A percentile compares a stretch with the other conserved stretches of the same genome.
These are phyloP conservation scores for Paragyromitra xinjiangensis DNA, from an alignment of 495 filamentous ascomycete genomes.

Conservation along the genomic window DNA sequence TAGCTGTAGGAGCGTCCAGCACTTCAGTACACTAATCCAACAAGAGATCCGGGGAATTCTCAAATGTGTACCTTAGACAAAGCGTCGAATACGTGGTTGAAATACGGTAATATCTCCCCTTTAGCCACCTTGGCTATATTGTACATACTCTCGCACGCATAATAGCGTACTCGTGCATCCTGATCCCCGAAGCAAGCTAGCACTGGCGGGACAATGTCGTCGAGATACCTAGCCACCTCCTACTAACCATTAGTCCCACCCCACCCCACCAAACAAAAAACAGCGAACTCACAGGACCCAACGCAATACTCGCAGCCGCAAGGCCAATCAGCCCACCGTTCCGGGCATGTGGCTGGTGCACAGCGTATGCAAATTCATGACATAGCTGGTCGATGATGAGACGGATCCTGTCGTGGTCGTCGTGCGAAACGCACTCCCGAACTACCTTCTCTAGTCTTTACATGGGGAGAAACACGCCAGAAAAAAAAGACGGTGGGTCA, in stretches of 20 bases:
- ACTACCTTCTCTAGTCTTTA: constrained; percentile 87
- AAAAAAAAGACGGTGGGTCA: constrained; percentile 33
- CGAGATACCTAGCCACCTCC: constrained; percentile 89
- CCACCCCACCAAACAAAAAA: not conserved
- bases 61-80: constrained; percentile 83
- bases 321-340: constrained; percentile 97
- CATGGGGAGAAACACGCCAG: constrained; percentile 2
- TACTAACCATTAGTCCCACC: constrained; percentile 62
- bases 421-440: constrained; percentile 78
- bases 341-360: constrained; percentile 95
- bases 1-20: constrained; percentile 66
- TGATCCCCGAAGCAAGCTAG: constrained; percentile 99
- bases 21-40: constrained; percentile 36
- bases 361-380: constrained; percentile 96
- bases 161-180: constrained; percentile 97
- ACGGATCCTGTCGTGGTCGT: constrained; percentile 78
- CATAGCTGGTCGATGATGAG: constrained; percentile 94
- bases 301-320: constrained; percentile 93
- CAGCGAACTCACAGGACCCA: constrained; percentile 77
- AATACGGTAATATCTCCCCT: constrained; percentile 90
- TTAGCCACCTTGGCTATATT: constrained; percentile 99
- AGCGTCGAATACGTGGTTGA: constrained; percentile 98
- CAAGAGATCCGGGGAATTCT: constrained; percentile 10
- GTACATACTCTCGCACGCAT: constrained; percentile 99
- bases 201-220: constrained; percentile 93